Evolutionary conservation across 1,284 basidiomycete genomes (phyloP).

Genomic region (Tilletia walkeri): DNA sequence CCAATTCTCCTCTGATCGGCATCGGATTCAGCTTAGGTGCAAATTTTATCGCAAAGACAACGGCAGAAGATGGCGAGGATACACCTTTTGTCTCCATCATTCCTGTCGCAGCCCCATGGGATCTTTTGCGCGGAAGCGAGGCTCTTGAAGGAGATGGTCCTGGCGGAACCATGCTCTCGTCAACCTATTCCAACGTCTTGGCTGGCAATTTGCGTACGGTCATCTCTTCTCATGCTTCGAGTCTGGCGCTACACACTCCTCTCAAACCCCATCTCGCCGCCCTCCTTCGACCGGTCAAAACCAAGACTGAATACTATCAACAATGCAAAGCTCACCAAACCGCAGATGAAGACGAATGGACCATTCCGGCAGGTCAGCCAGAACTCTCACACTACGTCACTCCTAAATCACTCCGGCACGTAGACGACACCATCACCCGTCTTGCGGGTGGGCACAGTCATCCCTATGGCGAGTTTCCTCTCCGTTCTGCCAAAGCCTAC

Average conservation of each 20-base stretch:
- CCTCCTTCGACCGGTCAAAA: slow-evolving; percentile 23
- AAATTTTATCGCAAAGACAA: slow-evolving; percentile 84
- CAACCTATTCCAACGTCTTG: slow-evolving; percentile 80
- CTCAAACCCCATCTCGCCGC: slow-evolving; percentile 36
- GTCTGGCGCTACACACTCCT: slow-evolving; percentile 39
- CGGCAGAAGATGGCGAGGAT: slow-evolving; percentile 77
- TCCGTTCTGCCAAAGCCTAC: slow-evolving; percentile 71
- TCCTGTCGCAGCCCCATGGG: slow-evolving; percentile 76
- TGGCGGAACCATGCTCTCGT: slow-evolving; percentile 61
- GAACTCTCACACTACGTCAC: background rate
- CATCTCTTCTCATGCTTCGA: slow-evolving; percentile 37
- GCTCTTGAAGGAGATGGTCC: slow-evolving; percentile 59
- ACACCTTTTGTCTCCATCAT: slow-evolving; percentile 74
- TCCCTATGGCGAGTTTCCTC: slow-evolving; percentile 44
- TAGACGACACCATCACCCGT: slow-evolving; percentile 67
- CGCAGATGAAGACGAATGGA: background rate
- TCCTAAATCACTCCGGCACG: slow-evolving; percentile 50
- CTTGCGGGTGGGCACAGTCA: slow-evolving; percentile 69
- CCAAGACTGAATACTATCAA: background rate
- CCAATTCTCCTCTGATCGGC: slow-evolving; percentile 77
- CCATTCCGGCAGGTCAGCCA: background rate
- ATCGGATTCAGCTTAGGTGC: slow-evolving; percentile 93
- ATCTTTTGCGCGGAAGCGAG: slow-evolving; percentile 62
- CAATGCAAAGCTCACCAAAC: background rate
- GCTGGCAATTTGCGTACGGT: slow-evolving; percentile 68